Evolutionary conservation across 768 basidiomycete species (phyloP), one percentile per base, ranked within the genome.

Genomic region (Trametes maxima): DNA sequence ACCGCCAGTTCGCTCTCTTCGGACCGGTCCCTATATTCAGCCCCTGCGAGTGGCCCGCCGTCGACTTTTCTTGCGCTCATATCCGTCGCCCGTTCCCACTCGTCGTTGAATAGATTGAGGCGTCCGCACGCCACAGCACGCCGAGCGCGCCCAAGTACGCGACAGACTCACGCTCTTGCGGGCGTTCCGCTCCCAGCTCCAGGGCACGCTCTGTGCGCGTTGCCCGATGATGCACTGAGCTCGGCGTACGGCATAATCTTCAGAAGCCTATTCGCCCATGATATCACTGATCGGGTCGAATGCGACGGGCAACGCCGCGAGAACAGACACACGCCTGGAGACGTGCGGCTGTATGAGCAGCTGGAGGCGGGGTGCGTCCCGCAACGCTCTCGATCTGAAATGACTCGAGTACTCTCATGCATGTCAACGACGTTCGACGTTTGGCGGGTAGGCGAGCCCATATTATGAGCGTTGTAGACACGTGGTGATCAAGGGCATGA

Each of bases 1-100:
- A 71, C 68, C 70, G 68, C 69, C 60, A 60, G 44, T 46, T 28
- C 48, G 48, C 52, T 22, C 43, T 37, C 40, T 49, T 67, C 66
- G 66, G 66, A 44, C 66, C 66, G 66, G 48, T 42, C 42, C 46
- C 57, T 52, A 53, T 58, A 49, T 57, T 50, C 57, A 54, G 44
- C 45, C 28, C 45, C 59, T 45, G 22, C 40, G 45, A 57, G 35
- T 36, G 36, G 33, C 35, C 28, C 50, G 36, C 22, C 39, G 51
- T 57, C 24, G 52, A 28, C 54, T 19, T 17, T 59, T 65, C 64
- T 49, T 59, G 57, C 57, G 60, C 46, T 65, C 64, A 65, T 65
- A 28, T 65, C 64, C 64, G 64, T 22, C 37, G 14, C 37, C 40
- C 48, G 14, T n/a, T 57, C 47, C 24, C 48, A 11, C 21, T 22